Percentiles rank a stretch among this genome's conserved stretches.
These are phyloP conservation scores for Aspergillus wentii DNA, from an alignment of 495 filamentous ascomycete species.

Conservation along the genomic window DNA sequence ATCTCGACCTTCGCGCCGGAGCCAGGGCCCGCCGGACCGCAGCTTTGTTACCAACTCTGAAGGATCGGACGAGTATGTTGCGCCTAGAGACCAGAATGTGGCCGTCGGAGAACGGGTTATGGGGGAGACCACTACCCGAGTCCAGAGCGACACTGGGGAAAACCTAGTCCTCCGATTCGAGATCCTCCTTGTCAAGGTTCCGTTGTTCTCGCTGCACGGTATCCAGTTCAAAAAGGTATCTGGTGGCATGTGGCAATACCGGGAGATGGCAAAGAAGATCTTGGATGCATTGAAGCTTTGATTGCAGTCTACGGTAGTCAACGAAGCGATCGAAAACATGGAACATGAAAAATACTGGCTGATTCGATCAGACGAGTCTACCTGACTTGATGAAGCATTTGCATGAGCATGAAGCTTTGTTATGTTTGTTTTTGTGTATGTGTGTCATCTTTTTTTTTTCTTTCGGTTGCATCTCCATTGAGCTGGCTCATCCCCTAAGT, in stretches of 20 bases:
- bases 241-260: constrained; percentile 97
- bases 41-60: constrained; percentile 76
- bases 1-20: constrained; percentile 27
- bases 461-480: neutral
- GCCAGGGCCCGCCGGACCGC: constrained; percentile 52
- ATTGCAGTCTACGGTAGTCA: too few relatives aligned
- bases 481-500: neutral
- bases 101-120: constrained; percentile 47
- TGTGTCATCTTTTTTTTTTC: neutral
- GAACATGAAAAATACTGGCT: too few relatives aligned
- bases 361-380: too few relatives aligned
- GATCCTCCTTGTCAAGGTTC: constrained; percentile 97
- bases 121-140: constrained; percentile 79
- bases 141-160: constrained; percentile 78
- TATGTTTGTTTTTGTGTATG: too few relatives aligned
- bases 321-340: too few relatives aligned
- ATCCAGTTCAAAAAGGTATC: constrained; percentile 98
- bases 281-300: constrained; percentile 79
- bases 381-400: too few relatives aligned
- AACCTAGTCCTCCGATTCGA: constrained; percentile 85
- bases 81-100: constrained; percentile 29
- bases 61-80: constrained; percentile 66
- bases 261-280: constrained; percentile 95
- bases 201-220: constrained; percentile 85
- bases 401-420: too few relatives aligned